Percentiles rank a stretch among this genome's conserved stretches.
Evolutionary conservation across 129 eudicot genomes (phyloP).

Genomic region (Saussurea involucrata): DNA sequence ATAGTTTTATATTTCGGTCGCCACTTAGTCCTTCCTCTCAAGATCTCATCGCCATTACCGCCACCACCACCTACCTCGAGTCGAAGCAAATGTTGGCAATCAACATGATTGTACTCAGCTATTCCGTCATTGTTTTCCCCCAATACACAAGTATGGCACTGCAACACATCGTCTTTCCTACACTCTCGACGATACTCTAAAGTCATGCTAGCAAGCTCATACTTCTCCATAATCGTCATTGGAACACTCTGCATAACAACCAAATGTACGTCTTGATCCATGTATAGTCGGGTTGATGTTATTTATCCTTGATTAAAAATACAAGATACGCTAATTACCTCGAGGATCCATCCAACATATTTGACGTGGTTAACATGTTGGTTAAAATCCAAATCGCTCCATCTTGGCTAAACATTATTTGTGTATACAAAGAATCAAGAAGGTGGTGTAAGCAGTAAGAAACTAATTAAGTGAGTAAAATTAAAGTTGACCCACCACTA

Average conservation of each 20-base stretch:
- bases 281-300: too few relatives aligned
- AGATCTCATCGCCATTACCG: slow-evolving; percentile 38
- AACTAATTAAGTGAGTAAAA: not conserved
- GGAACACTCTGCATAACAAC: slow-evolving; percentile 68
- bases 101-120: slow-evolving; percentile 37
- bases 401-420: slow-evolving; percentile 45
- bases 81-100: slow-evolving; percentile 81
- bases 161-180: slow-evolving; percentile 70
- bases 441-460: not conserved
- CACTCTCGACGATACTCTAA: slow-evolving; percentile 88
- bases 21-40: slow-evolving; percentile 80
- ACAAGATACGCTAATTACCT: slow-evolving; percentile 34
- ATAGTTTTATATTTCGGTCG: slow-evolving; percentile 46
- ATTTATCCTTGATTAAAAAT: not conserved
- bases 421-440: not conserved
- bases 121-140: slow-evolving; percentile 23
- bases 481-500: slow-evolving; percentile 45
- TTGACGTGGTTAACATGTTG: slow-evolving; percentile 77
- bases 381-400: slow-evolving; percentile 22
- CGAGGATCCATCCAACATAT: slow-evolving; percentile 76
- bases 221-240: slow-evolving; percentile 56
- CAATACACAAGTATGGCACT: slow-evolving; percentile 57
- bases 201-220: slow-evolving; percentile 76
- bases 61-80: slow-evolving; percentile 48
- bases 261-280: not conserved